These are phyloP conservation scores for Metarhizium humberi DNA, from an alignment of 2,329 filamentous ascomycete genomes.

Conservation along the genomic window DNA sequence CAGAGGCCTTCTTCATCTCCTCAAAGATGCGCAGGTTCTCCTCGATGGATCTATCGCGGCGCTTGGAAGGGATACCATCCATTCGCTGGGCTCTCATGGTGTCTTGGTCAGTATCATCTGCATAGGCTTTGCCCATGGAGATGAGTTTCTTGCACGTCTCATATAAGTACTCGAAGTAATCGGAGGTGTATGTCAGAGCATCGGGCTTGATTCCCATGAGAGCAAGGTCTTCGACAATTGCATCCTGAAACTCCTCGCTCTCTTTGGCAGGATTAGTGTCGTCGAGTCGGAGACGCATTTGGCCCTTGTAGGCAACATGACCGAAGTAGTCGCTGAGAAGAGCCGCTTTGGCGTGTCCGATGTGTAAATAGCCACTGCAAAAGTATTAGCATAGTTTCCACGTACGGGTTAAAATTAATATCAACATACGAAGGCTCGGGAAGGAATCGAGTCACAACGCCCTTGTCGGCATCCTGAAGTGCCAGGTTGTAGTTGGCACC, in stretches of 20 bases:
- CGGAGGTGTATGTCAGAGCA: conserved; percentile 78
- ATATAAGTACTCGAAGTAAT: conserved; percentile 92
- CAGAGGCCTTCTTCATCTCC: conserved; percentile 82
- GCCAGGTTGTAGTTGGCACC: conserved; percentile 86
- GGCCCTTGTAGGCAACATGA: conserved; percentile 86
- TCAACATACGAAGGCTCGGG: conserved; percentile 75
- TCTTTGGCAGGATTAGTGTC: conserved; percentile 97
- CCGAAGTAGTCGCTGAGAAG: conserved; percentile 95
- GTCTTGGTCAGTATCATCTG: conserved; percentile 87
- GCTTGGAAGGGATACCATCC: conserved; percentile 72
- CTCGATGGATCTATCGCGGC: conserved; percentile 69
- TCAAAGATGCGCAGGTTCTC: conserved; percentile 81
- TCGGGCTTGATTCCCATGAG: conserved; percentile 91
- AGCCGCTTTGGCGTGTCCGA: conserved; percentile 90
- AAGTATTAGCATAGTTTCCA: conserved; percentile 4
- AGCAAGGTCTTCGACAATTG: conserved; percentile 83
- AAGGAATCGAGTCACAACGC: conserved; percentile 85
- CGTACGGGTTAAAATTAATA: not conserved
- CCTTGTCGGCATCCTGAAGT: conserved; percentile 74
- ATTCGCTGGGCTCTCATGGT: conserved; percentile 79
- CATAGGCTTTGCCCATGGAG: conserved; percentile 79
- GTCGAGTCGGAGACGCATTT: conserved; percentile 84
- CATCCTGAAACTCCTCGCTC: conserved; percentile 91
- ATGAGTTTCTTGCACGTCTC: conserved; percentile 78
- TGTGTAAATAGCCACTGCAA: conserved; percentile 72